Base-by-base conservation (phyloP, 2,329 filamentous ascomycete species). In the Beauveria varroae region DNA sequence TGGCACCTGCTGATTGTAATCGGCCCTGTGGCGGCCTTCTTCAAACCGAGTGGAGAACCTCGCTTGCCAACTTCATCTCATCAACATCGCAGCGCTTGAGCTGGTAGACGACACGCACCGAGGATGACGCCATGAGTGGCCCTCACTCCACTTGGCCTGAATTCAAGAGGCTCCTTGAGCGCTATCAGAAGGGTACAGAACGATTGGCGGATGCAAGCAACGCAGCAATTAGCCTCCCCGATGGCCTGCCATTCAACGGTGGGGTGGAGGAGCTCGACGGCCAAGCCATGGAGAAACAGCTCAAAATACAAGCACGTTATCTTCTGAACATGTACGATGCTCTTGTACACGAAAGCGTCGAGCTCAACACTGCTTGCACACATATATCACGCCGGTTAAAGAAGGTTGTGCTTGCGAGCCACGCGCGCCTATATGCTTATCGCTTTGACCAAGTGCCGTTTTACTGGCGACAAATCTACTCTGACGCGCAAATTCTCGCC, bases 391-490 rank as follows among this genome's bases (percentile, higher is more conserved):
- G 69, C 61, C 75, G 84, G 52, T 71, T 85, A n/a, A 73, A 81
- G 41, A 82, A 88, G 61, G 72, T 88, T 18, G 73, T 85, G 5
- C 76, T 78, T 8, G 73, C 89, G 16, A 83, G 87, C 0, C 85
- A 86, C 60, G 76, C 82, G 47, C 88, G 86, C 65, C 83, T 93
- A 64, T 88, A 93, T 67, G 81, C 86, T 4, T 91, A 84, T 64
- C 81, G 85, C 1, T 92, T 85, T 70, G 82, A 82, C 64, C 79
- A 86, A 37, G 81, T 93, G 6, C 88, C 87, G 0, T 69, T 72
- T 9, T 84, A 81, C 68, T 95, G 90, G 90, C 78, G 86, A 26
- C 78, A 85, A 64, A 73, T 93, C 5, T 92, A 90, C 69, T 86
- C 87, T 1, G 88, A 92, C 60, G 84, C 87, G 1, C 83, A 84